Base-by-base conservation (phyloP, 2,329 filamentous ascomycete genomes). In the Cercospora canescens region DNA sequence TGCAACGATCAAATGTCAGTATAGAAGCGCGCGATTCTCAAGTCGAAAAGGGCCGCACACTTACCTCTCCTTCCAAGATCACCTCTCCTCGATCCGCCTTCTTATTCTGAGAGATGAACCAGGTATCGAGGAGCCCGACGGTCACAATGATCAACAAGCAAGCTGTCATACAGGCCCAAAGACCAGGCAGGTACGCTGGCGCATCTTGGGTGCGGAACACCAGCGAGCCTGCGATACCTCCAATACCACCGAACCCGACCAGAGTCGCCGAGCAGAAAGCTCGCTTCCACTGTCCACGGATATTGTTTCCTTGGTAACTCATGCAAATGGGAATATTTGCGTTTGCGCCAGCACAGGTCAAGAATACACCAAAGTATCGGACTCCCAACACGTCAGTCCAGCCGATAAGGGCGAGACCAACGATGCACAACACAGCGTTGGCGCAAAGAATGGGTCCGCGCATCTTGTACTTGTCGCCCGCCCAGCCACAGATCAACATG, bases 231-330 rank as follows among this genome's bases (percentile, higher is more conserved):
- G 69, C 69, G 60, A 70, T 70, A 45, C 69, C 69, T 18, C 69
- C 69, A 34, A 70, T 68, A n/a, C 69, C 69, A n/a, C 91, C 91
- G 66, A 91, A 87, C 1, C 89, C 90, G 3, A 95, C 89, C 2
- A 94, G 84, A 0, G 88, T 89, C 1, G 92, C 90, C 69, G 87
- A 90, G 78, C 87, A 90, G 72, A 94, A 89, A 0, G 91, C 91
- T 45, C 92, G 87, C 81, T 94, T 95, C 91, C 91, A 95, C 79
- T 94, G 91, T 0, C 92, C 92, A 61, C 91, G 88, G 73, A 95
- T 90, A 78, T 95, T 96, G 79, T 94, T 95, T 37, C 91, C 91
- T 81, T 94, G 91, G 79, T 92, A 94, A 0, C 90, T 85, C 82
- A 95, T 88, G 60, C 86, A 82, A 1, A 87, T 84, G 0, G 92